Percentiles rank a stretch among this genome's conserved stretches.
Evolutionary conservation across 2,329 filamentous ascomycete species (phyloP).

Genomic region (Rutstroemia sp.): DNA sequence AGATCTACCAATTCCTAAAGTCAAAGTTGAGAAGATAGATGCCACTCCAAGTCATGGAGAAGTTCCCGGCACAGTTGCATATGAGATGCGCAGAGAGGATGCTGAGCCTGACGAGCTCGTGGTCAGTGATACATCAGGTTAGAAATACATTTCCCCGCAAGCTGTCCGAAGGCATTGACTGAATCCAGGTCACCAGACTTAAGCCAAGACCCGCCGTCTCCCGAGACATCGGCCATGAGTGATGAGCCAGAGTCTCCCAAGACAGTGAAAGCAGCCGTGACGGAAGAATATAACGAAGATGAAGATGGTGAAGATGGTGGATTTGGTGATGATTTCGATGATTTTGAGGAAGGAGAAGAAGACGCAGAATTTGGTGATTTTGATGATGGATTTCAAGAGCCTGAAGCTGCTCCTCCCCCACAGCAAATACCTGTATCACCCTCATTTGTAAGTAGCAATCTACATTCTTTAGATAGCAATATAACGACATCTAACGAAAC

Average conservation of each 20-base stretch:
- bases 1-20: conserved; percentile 46
- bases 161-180: conserved; percentile 48
- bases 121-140: conserved; percentile 46
- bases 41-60: conserved; percentile 51
- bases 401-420: conserved; percentile 35
- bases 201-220: conserved; percentile 18
- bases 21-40: conserved; percentile 51
- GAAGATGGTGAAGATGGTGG: conserved; percentile 40
- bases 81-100: conserved; percentile 47
- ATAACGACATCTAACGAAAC: conserved; percentile 8
- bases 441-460: conserved; percentile 38
- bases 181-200: conserved; percentile 43
- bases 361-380: conserved; percentile 46
- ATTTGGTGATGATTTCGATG: conserved; percentile 64
- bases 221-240: too few relatives aligned
- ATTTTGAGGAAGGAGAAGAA: conserved; percentile 51
- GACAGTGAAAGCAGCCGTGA: conserved; percentile 27
- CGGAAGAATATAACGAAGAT: conserved; percentile 57
- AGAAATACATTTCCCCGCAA: conserved; percentile 31
- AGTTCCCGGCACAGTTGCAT: conserved; percentile 52
- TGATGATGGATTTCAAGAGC: conserved; percentile 57
- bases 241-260: conserved; percentile 15
- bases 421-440: conserved; percentile 29
- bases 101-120: conserved; percentile 55
- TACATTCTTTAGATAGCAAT: conserved; percentile 15